Percentiles rank a stretch among this genome's conserved stretches.
Conservation (phyloP, 305 asterid species). For the Stenogyne calaminthoides region DNA sequence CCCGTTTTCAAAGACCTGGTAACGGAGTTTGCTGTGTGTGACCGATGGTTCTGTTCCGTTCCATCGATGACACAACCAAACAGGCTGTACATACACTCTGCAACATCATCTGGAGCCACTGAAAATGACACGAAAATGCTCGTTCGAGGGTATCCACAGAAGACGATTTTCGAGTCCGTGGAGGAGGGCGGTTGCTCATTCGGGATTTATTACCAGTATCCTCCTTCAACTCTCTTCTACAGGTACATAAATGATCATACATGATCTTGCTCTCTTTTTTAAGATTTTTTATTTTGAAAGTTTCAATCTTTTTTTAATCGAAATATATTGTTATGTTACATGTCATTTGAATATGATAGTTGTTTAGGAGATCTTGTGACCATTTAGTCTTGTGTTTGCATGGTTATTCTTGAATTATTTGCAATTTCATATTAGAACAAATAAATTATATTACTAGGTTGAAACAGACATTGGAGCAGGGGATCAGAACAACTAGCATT, state of each 20-base stretch:
- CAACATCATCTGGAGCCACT: conserved; percentile 66
- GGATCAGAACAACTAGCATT: neutral
- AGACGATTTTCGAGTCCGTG: conserved; percentile 77
- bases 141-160: conserved; percentile 74
- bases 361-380: neutral
- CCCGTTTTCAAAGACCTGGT: conserved; percentile 63
- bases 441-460: neutral
- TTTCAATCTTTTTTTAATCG: neutral
- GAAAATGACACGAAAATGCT: conserved; percentile 58
- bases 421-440: neutral
- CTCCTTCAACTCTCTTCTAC: conserved; percentile 82
- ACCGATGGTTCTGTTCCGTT: conserved; percentile 76
- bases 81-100: conserved; percentile 74
- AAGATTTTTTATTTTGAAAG: too few species aligned
- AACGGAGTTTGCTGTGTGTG: conserved; percentile 73
- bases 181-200: conserved; percentile 61
- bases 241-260: conserved; percentile 37
- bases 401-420: neutral
- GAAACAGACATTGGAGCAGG: neutral
- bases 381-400: neutral
- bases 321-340: neutral
- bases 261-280: neutral
- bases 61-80: conserved; percentile 84
- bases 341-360: conserved; percentile 1
- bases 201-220: conserved; percentile 72